Conservation (phyloP, 768 basidiomycete genomes). For the Pilatotrama ljubarskyi region DNA sequence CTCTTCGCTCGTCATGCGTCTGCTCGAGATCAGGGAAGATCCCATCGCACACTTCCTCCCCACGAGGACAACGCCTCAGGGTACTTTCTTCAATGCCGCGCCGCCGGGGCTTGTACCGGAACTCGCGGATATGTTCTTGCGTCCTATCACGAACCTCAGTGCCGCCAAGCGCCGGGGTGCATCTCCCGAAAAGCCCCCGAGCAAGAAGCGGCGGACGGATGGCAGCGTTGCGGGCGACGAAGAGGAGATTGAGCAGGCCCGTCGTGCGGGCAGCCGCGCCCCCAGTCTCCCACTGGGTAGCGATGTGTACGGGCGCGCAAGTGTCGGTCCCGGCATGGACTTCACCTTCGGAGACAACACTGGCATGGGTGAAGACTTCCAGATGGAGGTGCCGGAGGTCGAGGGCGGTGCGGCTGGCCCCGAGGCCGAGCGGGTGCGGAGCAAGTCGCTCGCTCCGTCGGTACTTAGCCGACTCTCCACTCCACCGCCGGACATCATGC, state of each 20-base stretch:
- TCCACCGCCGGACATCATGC: constrained; percentile 52
- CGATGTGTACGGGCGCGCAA: constrained; percentile 54
- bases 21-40: constrained; percentile 83
- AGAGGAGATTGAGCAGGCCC: constrained; percentile 71
- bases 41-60: constrained; percentile 86
- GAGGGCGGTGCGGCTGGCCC: constrained; percentile 39
- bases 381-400: constrained; percentile 63
- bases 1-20: constrained; percentile 80
- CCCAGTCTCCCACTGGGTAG: constrained; percentile 60
- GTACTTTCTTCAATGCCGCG: constrained; percentile 77
- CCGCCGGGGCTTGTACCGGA: constrained; percentile 85
- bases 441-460: constrained; percentile 53
- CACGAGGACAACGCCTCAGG: constrained; percentile 68
- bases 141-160: constrained; percentile 54
- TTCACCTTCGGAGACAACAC: constrained; percentile 65
- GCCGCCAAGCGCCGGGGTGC: constrained; percentile 60
- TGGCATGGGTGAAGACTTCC: constrained; percentile 61
- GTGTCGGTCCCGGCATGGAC: constrained; percentile 50
- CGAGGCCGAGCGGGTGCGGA: constrained; percentile 38
- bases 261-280: constrained; percentile 65
- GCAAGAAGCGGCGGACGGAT: constrained; percentile 60
- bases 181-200: constrained; percentile 54
- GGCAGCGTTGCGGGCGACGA: constrained; percentile 44
- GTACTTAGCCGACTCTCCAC: constrained; percentile 65
- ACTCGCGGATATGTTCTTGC: constrained; percentile 81